These are phyloP conservation scores for Selaginella moellendorffii DNA, from an alignment of 75 land plant genomes.

Conservation along the genomic window DNA sequence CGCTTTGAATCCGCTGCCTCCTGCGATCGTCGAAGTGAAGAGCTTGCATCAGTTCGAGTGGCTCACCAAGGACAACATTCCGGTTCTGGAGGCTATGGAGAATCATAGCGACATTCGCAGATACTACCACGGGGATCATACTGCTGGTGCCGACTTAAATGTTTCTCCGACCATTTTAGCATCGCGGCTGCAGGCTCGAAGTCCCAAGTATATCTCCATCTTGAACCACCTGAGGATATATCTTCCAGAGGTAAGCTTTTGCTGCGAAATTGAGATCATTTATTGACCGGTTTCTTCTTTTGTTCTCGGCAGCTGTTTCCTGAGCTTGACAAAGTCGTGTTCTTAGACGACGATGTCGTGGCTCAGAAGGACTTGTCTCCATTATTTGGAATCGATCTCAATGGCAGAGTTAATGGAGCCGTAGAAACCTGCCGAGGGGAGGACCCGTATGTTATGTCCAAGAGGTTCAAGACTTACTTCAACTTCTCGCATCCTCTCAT, in stretches of 20 bases:
- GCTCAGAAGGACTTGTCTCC: conserved; percentile 72
- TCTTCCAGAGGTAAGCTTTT: conserved; percentile 69
- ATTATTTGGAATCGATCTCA: conserved; percentile 64
- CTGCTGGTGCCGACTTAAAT: conserved; percentile 42
- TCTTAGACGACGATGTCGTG: conserved; percentile 94
- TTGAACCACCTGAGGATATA: conserved; percentile 91
- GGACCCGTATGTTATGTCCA: conserved; percentile 91
- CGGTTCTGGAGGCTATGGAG: conserved; percentile 83
- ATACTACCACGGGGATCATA: conserved; percentile 82
- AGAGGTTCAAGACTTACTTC: conserved; percentile 68
- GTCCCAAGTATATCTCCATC: conserved; percentile 86
- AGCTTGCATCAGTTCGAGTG: conserved; percentile 85
- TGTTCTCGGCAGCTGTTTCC: conserved; percentile 75
- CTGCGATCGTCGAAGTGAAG: conserved; percentile 82
- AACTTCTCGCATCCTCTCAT: conserved; percentile 83
- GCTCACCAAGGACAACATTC: conserved; percentile 85
- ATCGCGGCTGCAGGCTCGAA: conserved; percentile 74
- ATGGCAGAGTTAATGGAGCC: conserved; percentile 88
- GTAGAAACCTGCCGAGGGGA: conserved; percentile 91
- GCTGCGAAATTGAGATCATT: neutral
- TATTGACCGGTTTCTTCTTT: too few relatives aligned
- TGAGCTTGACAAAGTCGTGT: conserved; percentile 69
- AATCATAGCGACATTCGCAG: conserved; percentile 43
- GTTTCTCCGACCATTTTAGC: conserved; percentile 59
- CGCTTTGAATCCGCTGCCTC: conserved; percentile 58